Evolutionary conservation across 495 filamentous ascomycete species (phyloP).

Genomic region (Hypoxylon lenormandii): DNA sequence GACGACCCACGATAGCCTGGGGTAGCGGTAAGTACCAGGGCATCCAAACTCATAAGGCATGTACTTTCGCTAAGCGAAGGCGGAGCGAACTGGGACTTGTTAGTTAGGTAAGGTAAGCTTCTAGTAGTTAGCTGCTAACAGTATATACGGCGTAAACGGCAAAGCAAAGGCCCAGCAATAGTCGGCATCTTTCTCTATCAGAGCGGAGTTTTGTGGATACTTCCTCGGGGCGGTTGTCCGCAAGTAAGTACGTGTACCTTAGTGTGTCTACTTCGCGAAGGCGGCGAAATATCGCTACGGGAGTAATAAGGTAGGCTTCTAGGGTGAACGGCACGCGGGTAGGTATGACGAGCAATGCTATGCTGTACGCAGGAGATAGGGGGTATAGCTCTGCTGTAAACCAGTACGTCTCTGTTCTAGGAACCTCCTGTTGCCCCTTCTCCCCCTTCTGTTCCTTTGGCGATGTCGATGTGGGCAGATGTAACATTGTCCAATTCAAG

Average conservation of each 20-base stretch:
- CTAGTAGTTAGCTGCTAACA: conserved; percentile 12
- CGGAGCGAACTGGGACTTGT: conserved; percentile 32
- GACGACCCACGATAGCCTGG: conserved; percentile 29
- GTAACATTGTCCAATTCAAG: conserved; percentile 24
- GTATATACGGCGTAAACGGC: conserved; percentile 23
- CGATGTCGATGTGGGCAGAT: conserved; percentile 21
- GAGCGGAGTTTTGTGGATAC: conserved; percentile 13
- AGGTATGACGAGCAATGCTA: conserved; percentile 1
- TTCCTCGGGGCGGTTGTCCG: conserved; percentile 5
- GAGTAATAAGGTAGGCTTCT: conserved; percentile 27
- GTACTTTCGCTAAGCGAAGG: conserved; percentile 34
- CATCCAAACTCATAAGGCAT: conserved; percentile 15
- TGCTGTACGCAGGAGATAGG: background rate
- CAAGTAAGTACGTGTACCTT: conserved; percentile 2
- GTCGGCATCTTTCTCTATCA: conserved; percentile 11
- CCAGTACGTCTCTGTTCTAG: conserved; percentile 7
- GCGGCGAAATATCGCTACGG: conserved; percentile 5
- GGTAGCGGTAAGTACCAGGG: conserved; percentile 33
- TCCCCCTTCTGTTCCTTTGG: conserved; percentile 6
- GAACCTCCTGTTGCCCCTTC: conserved; percentile 3
- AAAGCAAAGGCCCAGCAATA: conserved; percentile 4
- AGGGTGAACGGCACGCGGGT: conserved; percentile 11
- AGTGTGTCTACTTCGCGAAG: conserved; percentile 3
- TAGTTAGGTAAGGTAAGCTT: conserved; percentile 27
- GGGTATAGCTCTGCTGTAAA: conserved; percentile 9